A percentile compares a stretch with the other conserved stretches of the same genome.
Evolutionary conservation across 805 yeast species (phyloP).

Genomic region (Hagleromyces aurorensis): DNA sequence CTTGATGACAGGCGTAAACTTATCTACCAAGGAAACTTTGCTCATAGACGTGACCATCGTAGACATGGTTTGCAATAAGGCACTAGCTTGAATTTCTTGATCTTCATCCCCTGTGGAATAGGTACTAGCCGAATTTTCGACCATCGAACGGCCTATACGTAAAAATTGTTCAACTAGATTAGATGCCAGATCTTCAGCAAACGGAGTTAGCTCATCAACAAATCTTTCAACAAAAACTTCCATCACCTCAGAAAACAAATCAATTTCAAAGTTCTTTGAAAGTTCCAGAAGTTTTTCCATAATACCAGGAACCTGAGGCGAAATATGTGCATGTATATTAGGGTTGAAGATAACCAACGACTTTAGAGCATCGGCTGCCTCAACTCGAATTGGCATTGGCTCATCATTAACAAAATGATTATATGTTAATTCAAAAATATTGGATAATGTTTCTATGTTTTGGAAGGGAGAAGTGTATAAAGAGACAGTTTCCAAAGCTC

Average conservation of each 20-base stretch:
- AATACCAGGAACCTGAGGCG: conserved; percentile 66
- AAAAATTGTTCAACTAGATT: conserved; percentile 58
- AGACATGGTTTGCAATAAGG: conserved; percentile 61
- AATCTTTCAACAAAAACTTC: conserved; percentile 90
- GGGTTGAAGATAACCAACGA: conserved; percentile 61
- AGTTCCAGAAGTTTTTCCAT: conserved; percentile 72
- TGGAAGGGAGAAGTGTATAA: conserved; percentile 29
- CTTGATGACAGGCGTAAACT: conserved; percentile 50
- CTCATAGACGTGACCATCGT: conserved; percentile 67
- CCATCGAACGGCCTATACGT: conserved; percentile 45
- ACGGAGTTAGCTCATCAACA: conserved; percentile 82
- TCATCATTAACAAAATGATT: conserved; percentile 37
- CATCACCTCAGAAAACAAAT: conserved; percentile 82
- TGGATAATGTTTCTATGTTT: conserved; percentile 34
- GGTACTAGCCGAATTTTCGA: conserved; percentile 37
- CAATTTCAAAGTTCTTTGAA: conserved; percentile 77
- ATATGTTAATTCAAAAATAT: conserved; percentile 35
- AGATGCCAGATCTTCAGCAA: conserved; percentile 57
- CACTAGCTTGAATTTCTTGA: conserved; percentile 61
- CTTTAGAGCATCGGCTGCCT: conserved; percentile 83
- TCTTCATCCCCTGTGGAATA: conserved; percentile 40
- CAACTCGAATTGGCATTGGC: conserved; percentile 68
- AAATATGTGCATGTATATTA: conserved; percentile 57
- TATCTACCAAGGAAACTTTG: conserved; percentile 43
- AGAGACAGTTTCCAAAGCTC: conserved; percentile 55